Conservation (phyloP, 768 basidiomycete genomes). For the Mycena rosella region DNA sequence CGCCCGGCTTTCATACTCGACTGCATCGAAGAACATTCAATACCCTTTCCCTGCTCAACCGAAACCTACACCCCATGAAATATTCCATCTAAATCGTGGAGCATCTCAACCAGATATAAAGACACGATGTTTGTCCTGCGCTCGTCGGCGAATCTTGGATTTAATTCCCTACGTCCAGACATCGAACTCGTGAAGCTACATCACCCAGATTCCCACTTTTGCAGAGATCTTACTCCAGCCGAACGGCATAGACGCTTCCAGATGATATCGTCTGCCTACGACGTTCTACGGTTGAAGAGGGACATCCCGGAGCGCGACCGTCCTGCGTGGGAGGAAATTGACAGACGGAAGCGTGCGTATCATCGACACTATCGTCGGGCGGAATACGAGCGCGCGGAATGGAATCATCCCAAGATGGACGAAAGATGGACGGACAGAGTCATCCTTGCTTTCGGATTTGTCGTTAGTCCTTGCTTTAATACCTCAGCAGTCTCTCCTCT, state of each 20-base stretch:
- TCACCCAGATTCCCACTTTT: constrained; percentile 61
- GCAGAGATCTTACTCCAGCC: constrained; percentile 45
- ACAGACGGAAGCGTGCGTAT: constrained; percentile 27
- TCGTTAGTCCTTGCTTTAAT: constrained; percentile 17
- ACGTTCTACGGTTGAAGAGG: constrained; percentile 46
- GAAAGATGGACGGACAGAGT: constrained; percentile 30
- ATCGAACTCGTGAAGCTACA: constrained; percentile 67
- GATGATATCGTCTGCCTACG: constrained; percentile 62
- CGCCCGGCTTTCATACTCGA: constrained; percentile 27
- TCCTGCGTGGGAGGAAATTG: constrained; percentile 25
- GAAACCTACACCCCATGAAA: constrained; percentile 62
- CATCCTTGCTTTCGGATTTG: constrained; percentile 34
- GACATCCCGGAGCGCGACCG: constrained; percentile 18
- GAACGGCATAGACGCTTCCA: constrained; percentile 62
- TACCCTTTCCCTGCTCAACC: constrained; percentile 55
- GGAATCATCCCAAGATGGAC: constrained; percentile 21
- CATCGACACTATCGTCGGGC: constrained; percentile 24
- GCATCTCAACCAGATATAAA: constrained; percentile 63
- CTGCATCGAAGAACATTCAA: constrained; percentile 24
- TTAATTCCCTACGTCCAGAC: constrained; percentile 47
- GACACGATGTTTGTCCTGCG: constrained; percentile 55
- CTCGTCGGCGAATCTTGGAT: not conserved
- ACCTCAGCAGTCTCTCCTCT: not conserved
- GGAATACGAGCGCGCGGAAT: constrained; percentile 31
- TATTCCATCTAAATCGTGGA: constrained; percentile 60